A percentile compares a stretch with the other conserved stretches of the same genome.
Evolutionary conservation across 2,329 filamentous ascomycete species (phyloP).

Genomic region (Pseudohalonectria lignicola): DNA sequence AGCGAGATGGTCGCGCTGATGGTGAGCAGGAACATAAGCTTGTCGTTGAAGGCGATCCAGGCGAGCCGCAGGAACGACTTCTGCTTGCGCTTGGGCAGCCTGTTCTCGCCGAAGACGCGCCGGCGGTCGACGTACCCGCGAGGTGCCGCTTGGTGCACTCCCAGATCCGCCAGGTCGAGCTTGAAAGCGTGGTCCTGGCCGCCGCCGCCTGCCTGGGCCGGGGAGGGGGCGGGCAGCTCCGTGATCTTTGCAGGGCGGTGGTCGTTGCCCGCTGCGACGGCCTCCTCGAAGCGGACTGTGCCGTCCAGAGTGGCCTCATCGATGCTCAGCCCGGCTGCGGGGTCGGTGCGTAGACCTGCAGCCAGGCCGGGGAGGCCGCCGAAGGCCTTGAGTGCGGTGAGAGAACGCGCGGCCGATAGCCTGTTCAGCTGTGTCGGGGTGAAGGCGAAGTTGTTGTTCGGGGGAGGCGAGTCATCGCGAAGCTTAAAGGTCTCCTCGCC

Average conservation of each 20-base stretch:
- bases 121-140: constrained; percentile 1
- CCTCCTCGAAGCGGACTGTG: constrained; percentile 1
- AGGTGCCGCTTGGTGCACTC: no score
- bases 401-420: constrained; percentile 1
- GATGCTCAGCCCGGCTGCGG: constrained; percentile 1
- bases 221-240: background rate
- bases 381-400: background rate
- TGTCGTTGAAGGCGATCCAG: constrained; percentile 5
- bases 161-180: background rate
- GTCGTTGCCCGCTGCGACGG: background rate
- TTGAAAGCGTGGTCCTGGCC: constrained; percentile 1
- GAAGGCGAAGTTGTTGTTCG: constrained; percentile 3
- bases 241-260: background rate
- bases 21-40: constrained; percentile 5
- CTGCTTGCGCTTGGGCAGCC: constrained; percentile 3
- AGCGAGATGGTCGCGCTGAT: constrained; percentile 3
- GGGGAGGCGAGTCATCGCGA: constrained; percentile 1
- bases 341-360: constrained; percentile 3
- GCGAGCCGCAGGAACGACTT: constrained; percentile 2
- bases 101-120: constrained; percentile 4
- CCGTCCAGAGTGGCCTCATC: constrained; percentile 1
- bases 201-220: background rate
- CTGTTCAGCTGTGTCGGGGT: constrained; percentile 1
- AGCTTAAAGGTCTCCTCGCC: no score
- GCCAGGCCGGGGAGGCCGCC: constrained; percentile 3